phyloP scores from a whole-genome alignment of 1,284 basidiomycete genomes.

The Xanthoconium separans region DNA sequence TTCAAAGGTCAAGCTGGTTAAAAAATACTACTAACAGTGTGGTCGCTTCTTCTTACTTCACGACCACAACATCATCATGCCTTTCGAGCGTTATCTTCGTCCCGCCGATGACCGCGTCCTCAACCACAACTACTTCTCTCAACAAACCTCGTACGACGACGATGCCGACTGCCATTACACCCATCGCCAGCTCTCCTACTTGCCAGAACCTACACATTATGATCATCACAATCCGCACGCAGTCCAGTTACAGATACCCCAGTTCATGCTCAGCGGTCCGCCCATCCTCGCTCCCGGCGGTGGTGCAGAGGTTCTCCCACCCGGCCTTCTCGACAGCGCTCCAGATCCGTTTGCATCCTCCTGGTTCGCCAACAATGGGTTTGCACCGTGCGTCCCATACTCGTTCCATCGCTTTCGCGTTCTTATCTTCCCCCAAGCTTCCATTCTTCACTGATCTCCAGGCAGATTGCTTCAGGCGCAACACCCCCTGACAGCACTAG shows the following conservation, averaged over 20 bases:
- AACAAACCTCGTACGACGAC: constrained; percentile 6
- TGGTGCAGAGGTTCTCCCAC: constrained; percentile 64
- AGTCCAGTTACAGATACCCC: constrained; percentile 62
- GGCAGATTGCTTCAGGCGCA: constrained; percentile 2
- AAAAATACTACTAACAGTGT: too few relatives aligned
- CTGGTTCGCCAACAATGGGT: constrained; percentile 52
- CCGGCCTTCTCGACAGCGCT: constrained; percentile 39
- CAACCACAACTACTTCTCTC: constrained; percentile 8
- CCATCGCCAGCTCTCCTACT: constrained; percentile 1
- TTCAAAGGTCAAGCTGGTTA: too few relatives aligned
- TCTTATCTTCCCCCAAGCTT: constrained; percentile 28
- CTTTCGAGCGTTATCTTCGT: constrained; percentile 41
- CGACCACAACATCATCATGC: constrained; percentile 32
- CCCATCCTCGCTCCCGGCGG: constrained; percentile 67
- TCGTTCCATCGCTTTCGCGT: constrained; percentile 5
- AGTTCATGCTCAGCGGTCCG: constrained; percentile 55
- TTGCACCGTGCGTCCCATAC: constrained; percentile 28
- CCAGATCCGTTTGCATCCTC: constrained; percentile 36
- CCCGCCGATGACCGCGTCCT: constrained; percentile 12
- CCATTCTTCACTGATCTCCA: constrained; percentile 18
- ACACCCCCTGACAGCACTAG: not conserved
- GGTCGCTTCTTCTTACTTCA: too few relatives aligned
- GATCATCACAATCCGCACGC: constrained; percentile 29
- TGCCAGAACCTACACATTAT: constrained; percentile 11
- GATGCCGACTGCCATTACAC: constrained; percentile 10